Base-by-base conservation (phyloP, 768 basidiomycete genomes). In the Dioszegia hungarica region DNA sequence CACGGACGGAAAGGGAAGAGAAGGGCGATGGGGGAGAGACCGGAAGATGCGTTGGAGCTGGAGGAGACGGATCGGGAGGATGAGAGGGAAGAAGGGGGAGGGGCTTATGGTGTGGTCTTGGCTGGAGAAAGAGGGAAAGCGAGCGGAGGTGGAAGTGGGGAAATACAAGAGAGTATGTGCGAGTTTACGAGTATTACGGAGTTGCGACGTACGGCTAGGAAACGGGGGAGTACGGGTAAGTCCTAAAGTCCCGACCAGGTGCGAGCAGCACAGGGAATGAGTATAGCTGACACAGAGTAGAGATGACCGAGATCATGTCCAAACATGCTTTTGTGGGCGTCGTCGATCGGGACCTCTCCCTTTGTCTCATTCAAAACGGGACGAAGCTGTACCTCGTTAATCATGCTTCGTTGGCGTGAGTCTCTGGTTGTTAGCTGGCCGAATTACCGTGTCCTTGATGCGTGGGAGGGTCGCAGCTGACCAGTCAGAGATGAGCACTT, bases 261-360 rank as follows among this genome's bases (percentile, higher is more conserved):
- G 31, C n/a, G n/a, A n/a, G n/a, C n/a, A n/a, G n/a, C n/a, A n/a
- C n/a, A n/a, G n/a, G n/a, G n/a, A n/a, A 33, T 14, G 31, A 8
- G 2, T 17, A 52, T 20, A 10, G 28, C 44, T 52, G 45, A 47
- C 43, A n/a, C 2, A 24, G 36, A 6, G 10, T 65, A 97, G 94
- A 84, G 45, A 78, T 98, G 36, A 82, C 84, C 0, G 89, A 90
- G 67, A 88, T 98, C 43, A 69, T 98, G 29, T 82, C 85, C 62
- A 86, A 89, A 46, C 90, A 95, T 67, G 87, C 84, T 0, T 95
- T 95, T 66, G 91, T 98, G 29, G 93, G 94, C 1, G 84, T 97
- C 34, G 89, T 91, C 8, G 91, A 94, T 69, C 76, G 84, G 9
- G 71, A 81, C 22, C 81, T 83, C 27, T 87, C 84, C 63, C 78